Base-by-base conservation (phyloP, 2,329 filamentous ascomycete species). In the Xylaria sp. region DNA sequence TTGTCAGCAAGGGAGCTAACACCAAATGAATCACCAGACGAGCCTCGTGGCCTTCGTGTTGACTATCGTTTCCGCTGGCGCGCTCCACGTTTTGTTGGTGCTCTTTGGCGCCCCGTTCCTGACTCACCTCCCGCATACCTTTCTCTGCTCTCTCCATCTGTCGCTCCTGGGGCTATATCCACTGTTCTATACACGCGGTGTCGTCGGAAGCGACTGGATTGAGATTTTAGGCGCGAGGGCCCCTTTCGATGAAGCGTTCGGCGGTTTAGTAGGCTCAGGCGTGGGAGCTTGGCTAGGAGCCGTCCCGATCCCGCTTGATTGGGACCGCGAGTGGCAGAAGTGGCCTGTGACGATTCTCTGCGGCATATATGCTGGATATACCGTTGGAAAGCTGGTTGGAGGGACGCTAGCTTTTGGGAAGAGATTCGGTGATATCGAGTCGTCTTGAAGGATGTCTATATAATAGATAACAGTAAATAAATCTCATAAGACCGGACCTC, bases 311-410 rank as follows among this genome's bases (percentile, higher is more conserved):
- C 96, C 96, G 1, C 83, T 99, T 73, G 96, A 99, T 79, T 98
- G 95, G 95, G 96, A 99, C 79, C 90, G 96, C n/a, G 94, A 97
- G 74, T 99, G 96, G 96, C 96, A 99, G 87, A 93, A 91, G 80
- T 99, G 95, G 92, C 96, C 96, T 0, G 91, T 98, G 57, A 99
- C 96, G 0, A 92, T 99, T 67, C 81, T 98, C 4, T 89, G 88
- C 1, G 96, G 96, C 2, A 85, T 92, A 20, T 98, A 97, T 80
- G 81, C 88, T 6, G 96, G 96, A 0, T 94, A 92, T 79, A 84
- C 88, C 0, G 72, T 93, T 13, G 94, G 94, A 1, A 90, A 92
- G 77, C 76, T 88, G 64, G 72, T 89, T 20, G 89, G 90, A 0
- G 87, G 86, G 2, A 82, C 80, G 1, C 59, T 87, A 66, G 79